A percentile compares a stretch with the other conserved stretches of the same genome.
phyloP scores from a whole-genome alignment of 306 rosid genomes.

The Albizia julibrissin region DNA sequence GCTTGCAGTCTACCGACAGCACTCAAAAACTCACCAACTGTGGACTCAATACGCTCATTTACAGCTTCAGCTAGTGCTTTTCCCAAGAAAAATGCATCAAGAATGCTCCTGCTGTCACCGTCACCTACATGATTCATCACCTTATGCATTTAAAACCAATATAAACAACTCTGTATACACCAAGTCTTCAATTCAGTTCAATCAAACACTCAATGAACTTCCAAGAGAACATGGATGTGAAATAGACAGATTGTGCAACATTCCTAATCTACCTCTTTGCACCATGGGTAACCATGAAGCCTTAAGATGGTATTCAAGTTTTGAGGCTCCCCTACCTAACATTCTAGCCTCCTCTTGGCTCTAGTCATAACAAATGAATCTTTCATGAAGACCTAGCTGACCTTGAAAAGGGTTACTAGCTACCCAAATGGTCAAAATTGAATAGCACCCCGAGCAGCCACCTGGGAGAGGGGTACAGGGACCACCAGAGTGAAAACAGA shows the following conservation, averaged over 20 bases:
- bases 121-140: slow-evolving; percentile 58
- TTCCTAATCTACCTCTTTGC: not conserved
- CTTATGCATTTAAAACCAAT: slow-evolving; percentile 4
- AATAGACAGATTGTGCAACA: not conserved
- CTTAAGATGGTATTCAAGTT: not conserved
- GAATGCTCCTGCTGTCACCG: slow-evolving; percentile 66
- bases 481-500: not conserved
- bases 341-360: not conserved
- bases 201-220: slow-evolving; percentile 1
- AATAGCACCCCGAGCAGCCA: not conserved
- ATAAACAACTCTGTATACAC: not conserved
- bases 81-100: slow-evolving; percentile 96
- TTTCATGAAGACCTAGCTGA: not conserved
- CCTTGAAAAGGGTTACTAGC: not conserved
- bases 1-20: slow-evolving; percentile 88
- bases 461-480: not conserved
- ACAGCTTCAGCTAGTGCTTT: slow-evolving; percentile 92
- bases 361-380: not conserved
- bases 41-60: slow-evolving; percentile 87
- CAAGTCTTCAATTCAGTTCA: slow-evolving; percentile 1
- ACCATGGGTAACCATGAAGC: not conserved
- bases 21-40: slow-evolving; percentile 80
- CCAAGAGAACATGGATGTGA: not conserved
- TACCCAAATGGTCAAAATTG: not conserved
- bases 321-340: not conserved